Conservation (phyloP, 805 yeast species). For the Saccharomycopsis vini region DNA sequence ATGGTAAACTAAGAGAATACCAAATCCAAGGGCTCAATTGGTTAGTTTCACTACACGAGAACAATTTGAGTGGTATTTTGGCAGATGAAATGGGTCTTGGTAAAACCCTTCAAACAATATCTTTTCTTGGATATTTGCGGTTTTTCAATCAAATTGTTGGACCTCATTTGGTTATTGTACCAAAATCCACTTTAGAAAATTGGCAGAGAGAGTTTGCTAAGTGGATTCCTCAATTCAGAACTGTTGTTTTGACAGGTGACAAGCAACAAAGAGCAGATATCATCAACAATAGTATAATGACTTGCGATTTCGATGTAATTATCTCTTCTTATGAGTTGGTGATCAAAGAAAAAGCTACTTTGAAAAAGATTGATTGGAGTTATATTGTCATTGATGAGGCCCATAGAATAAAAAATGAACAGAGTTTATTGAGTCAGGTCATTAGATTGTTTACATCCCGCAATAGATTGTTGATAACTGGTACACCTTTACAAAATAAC, state of each 20-base stretch:
- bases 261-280: constrained; percentile 54
- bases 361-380: constrained; percentile 64
- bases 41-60: constrained; percentile 60
- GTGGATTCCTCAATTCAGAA: constrained; percentile 76
- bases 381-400: constrained; percentile 78
- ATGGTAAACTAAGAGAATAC: constrained; percentile 60
- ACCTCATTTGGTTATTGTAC: constrained; percentile 69
- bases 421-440: constrained; percentile 61
- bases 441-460: constrained; percentile 63
- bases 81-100: constrained; percentile 88
- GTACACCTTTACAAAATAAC: constrained; percentile 77
- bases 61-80: constrained; percentile 62
- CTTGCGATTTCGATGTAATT: constrained; percentile 64
- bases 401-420: constrained; percentile 74
- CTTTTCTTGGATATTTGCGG: constrained; percentile 65
- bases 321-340: constrained; percentile 71
- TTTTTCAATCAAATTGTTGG: constrained; percentile 52
- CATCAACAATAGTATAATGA: constrained; percentile 39
- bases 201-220: constrained; percentile 70
- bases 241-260: constrained; percentile 65
- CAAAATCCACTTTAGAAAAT: constrained; percentile 72
- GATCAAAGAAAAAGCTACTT: constrained; percentile 59
- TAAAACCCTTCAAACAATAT: constrained; percentile 71
- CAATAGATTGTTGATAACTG: constrained; percentile 65
- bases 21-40: constrained; percentile 78